Percentiles rank a stretch among this genome's conserved stretches.
Evolutionary conservation across 208 protist genomes (phyloP).

Genomic region (Sergeia podlipaevii): DNA sequence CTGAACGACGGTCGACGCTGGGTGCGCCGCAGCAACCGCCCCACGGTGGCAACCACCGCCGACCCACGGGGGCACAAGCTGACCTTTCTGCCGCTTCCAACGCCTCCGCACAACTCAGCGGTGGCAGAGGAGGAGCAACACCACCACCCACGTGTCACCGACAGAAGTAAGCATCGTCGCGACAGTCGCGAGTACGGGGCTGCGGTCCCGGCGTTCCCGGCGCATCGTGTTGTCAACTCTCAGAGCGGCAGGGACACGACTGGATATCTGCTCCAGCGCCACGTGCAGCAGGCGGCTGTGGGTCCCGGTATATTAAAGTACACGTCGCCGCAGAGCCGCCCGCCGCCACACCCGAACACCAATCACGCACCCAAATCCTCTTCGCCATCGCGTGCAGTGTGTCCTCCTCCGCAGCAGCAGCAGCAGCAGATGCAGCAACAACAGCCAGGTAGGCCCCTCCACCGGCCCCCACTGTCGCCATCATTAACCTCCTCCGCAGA

Average conservation of each 20-base stretch:
- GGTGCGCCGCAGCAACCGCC: slow-evolving; percentile 33
- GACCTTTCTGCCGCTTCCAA: slow-evolving; percentile 15
- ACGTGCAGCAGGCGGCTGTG: slow-evolving; percentile 44
- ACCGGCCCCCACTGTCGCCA: too few relatives aligned
- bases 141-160: too few relatives aligned
- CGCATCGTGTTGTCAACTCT: slow-evolving; percentile 5
- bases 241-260: not conserved
- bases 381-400: too few relatives aligned
- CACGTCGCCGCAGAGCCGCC: slow-evolving; percentile 9
- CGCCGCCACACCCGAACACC: not conserved
- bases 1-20: slow-evolving; percentile 39
- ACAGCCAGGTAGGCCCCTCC: too few relatives aligned
- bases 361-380: too few relatives aligned
- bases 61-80: slow-evolving; percentile 22
- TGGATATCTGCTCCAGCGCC: slow-evolving; percentile 33
- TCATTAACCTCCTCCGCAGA: too few relatives aligned
- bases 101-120: not conserved
- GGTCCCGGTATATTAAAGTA: slow-evolving; percentile 21
- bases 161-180: too few relatives aligned
- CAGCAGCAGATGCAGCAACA: too few relatives aligned
- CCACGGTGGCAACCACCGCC: slow-evolving; percentile 26
- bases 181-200: slow-evolving; percentile 10
- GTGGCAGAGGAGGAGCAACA: not conserved
- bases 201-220: slow-evolving; percentile 13
- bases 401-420: too few relatives aligned